Conservation (phyloP, 441 rosid species). For the Adansonia madagascariensis region DNA sequence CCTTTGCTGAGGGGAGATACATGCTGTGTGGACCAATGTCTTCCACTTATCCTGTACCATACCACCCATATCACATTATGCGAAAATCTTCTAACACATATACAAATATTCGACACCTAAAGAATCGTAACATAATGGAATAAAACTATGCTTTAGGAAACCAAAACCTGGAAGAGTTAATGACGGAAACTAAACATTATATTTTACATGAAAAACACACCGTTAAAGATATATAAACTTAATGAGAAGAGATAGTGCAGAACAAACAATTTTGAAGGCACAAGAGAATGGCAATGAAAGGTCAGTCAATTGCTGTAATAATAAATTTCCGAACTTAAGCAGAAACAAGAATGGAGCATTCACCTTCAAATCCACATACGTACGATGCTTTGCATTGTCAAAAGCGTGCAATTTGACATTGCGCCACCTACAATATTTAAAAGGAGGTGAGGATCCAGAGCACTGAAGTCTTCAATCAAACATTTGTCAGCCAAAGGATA, state of each 20-base stretch:
- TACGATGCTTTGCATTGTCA: constrained; percentile 66
- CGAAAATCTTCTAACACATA: neutral
- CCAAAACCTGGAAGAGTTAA: neutral
- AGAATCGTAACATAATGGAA: neutral
- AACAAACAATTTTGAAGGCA: neutral
- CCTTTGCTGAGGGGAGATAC: constrained; percentile 87
- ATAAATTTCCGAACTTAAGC: neutral
- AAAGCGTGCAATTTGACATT: constrained; percentile 72
- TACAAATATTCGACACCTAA: neutral
- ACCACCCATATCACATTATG: neutral
- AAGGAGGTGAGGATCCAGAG: neutral
- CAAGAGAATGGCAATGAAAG: neutral
- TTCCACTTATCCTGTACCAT: constrained; percentile 83
- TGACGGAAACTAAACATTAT: neutral
- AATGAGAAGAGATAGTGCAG: no score
- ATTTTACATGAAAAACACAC: neutral
- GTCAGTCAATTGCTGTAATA: neutral
- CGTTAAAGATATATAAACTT: no score
- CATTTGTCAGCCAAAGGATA: neutral
- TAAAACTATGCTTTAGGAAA: neutral
- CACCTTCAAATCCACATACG: constrained; percentile 87
- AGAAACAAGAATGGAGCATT: constrained; percentile 13
- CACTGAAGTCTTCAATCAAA: constrained; percentile 5
- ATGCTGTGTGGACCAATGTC: constrained; percentile 84
- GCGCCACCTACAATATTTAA: constrained; percentile 57